These are phyloP conservation scores for Galeopsis tetrahit DNA, from an alignment of 257 asterid species.

Conservation along the genomic window DNA sequence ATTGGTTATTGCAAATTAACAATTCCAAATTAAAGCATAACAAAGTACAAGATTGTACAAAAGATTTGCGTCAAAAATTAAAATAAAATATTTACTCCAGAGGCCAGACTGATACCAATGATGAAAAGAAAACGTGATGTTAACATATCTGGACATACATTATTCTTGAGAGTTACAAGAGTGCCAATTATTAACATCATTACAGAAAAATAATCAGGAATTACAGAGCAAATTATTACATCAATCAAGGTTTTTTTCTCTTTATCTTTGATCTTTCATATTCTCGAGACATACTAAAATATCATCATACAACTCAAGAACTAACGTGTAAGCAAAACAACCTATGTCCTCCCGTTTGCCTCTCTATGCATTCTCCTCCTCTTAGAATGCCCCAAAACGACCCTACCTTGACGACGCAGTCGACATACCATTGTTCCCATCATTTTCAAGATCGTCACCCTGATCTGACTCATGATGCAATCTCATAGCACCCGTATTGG, in stretches of 20 bases:
- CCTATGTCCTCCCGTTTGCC: conserved; percentile 46
- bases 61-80: too few relatives aligned
- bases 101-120: background rate
- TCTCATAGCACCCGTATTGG: conserved; percentile 37
- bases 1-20: background rate
- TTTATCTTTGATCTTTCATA: conserved; percentile 36
- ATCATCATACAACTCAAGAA: conserved; percentile 51
- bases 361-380: conserved; percentile 78
- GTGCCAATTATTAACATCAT: conserved; percentile 32
- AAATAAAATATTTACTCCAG: background rate
- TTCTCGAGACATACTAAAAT: conserved; percentile 46
- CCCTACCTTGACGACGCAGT: conserved; percentile 63
- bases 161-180: conserved; percentile 31
- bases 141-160: conserved; percentile 10
- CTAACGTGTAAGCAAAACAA: conserved; percentile 34
- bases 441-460: conserved; percentile 43
- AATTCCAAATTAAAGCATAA: background rate
- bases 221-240: conserved; percentile 55
- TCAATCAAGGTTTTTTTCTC: conserved; percentile 24
- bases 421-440: conserved; percentile 50
- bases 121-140: background rate
- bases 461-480: conserved; percentile 44
- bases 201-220: conserved; percentile 32
- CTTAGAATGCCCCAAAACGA: conserved; percentile 61
- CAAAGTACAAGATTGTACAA: background rate